These are phyloP conservation scores for Tetragonia tetragonoides DNA, from an alignment of 148 eudicot species.

Conservation along the genomic window DNA sequence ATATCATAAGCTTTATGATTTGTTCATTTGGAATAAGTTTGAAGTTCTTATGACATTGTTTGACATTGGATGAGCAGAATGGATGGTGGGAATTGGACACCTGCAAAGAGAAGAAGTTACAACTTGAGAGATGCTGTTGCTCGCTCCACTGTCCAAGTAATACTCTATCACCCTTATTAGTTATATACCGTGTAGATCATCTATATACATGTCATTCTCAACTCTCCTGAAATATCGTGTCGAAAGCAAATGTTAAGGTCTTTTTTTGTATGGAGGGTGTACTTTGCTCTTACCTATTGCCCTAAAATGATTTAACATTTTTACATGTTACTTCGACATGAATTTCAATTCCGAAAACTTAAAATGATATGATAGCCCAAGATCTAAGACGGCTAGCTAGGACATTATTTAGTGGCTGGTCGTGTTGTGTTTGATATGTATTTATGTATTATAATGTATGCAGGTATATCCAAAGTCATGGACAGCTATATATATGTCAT, in stretches of 20 bases:
- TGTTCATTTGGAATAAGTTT: neutral
- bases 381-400: too few species aligned
- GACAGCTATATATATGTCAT: constrained; percentile 78
- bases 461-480: constrained; percentile 87
- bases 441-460: neutral
- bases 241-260: too few species aligned
- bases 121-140: constrained; percentile 88
- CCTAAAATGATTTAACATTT: too few species aligned
- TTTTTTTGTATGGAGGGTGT: too few species aligned
- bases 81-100: constrained; percentile 92
- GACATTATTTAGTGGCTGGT: too few species aligned
- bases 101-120: constrained; percentile 58
- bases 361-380: too few species aligned
- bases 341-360: too few species aligned
- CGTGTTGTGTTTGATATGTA: neutral
- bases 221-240: too few species aligned
- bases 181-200: too few species aligned
- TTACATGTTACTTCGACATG: too few species aligned
- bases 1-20: neutral
- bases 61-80: constrained; percentile 44
- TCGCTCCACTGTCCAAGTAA: constrained; percentile 85
- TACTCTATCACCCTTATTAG: neutral
- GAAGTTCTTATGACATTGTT: neutral
- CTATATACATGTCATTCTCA: too few species aligned
- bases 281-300: too few species aligned